These are phyloP conservation scores for Neophaeococcomyces aloes DNA, from an alignment of 2,329 filamentous ascomycete species.

Conservation along the genomic window DNA sequence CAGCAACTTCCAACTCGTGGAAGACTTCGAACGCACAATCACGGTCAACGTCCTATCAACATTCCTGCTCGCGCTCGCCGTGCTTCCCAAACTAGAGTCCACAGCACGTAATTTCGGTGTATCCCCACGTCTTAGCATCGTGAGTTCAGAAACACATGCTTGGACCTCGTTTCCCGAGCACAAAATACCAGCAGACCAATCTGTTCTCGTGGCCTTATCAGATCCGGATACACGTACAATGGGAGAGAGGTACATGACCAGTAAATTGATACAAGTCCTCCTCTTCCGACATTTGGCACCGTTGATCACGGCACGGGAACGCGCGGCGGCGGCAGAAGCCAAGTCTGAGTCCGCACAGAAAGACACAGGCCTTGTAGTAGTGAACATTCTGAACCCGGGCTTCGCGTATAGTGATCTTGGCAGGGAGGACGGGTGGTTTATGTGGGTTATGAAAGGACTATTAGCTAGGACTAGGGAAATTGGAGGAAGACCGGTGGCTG, in stretches of 20 bases:
- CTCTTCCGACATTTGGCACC: slow-evolving; percentile 27
- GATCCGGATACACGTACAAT: slow-evolving; percentile 28
- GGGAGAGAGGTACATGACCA: slow-evolving; percentile 34
- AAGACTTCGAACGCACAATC: slow-evolving; percentile 40
- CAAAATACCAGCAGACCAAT: slow-evolving; percentile 21
- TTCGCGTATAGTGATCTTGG: slow-evolving; percentile 41
- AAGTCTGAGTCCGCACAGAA: slow-evolving; percentile 11
- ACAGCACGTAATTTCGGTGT: slow-evolving; percentile 26
- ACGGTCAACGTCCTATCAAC: slow-evolving; percentile 46
- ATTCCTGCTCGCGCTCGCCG: slow-evolving; percentile 39
- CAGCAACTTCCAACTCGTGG: slow-evolving; percentile 25
- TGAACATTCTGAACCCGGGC: slow-evolving; percentile 46
- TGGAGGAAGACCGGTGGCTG: slow-evolving; percentile 37
- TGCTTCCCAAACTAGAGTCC: slow-evolving; percentile 43
- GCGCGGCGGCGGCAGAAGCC: slow-evolving; percentile 25
- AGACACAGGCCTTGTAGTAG: too few species aligned
- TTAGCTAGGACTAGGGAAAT: slow-evolving; percentile 38
- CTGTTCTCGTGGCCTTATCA: slow-evolving; percentile 31
- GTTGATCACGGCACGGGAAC: slow-evolving; percentile 1
- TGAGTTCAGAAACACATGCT: slow-evolving; percentile 36
- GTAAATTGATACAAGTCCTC: slow-evolving; percentile 42
- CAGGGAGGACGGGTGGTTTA: slow-evolving; percentile 26
- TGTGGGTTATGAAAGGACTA: slow-evolving; percentile 25
- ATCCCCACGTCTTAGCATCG: slow-evolving; percentile 28
- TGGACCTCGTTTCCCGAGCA: slow-evolving; percentile 29